Evolutionary conservation across 257 asterid species (phyloP), one percentile per base, ranked within the genome.

Genomic region (Cinchona pubescens): DNA sequence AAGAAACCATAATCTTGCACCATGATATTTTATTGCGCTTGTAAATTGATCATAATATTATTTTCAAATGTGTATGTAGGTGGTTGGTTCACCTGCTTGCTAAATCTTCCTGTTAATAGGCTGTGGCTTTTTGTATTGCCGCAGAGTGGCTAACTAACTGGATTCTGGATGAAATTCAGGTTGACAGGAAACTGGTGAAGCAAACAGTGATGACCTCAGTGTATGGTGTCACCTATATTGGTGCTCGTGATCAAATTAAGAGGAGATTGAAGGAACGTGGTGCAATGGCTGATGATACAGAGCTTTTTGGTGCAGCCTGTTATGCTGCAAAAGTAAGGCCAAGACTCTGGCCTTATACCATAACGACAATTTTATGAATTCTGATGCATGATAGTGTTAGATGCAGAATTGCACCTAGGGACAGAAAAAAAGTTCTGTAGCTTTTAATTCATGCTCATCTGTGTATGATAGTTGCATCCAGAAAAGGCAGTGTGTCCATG

Each of bases 121-220:
- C n/a, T n/a, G n/a, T n/a, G n/a, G n/a, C n/a, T n/a, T n/a, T n/a
- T n/a, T n/a, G n/a, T n/a, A n/a, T n/a, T n/a, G n/a, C n/a, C n/a
- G n/a, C n/a, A n/a, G n/a, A n/a, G n/a, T n/a, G n/a, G n/a, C n/a
- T n/a, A n/a, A n/a, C n/a, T n/a, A n/a, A n/a, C n/a, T n/a, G n/a
- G n/a, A n/a, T n/a, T n/a, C n/a, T n/a, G n/a, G n/a, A n/a, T 79
- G 58, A 45, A 78, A 67, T 72, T 51, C 90, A 95, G 99, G 99
- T 95, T 79, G 98, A 95, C 69, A 85, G 99, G 80, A 95, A 95
- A 84, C 90, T 95, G 83, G 99, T 95, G 71, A 95, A 95, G 87
- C 99, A 95, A 87, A 95, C 99, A 12, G 99, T 95, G 82, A 95
- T 95, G 99, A 95, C 99, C 43, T 92, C 98, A 63, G 99, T 95